These are phyloP conservation scores for Arabidopsis thaliana DNA, from an alignment of 345 rosid species.

Conservation along the genomic window DNA sequence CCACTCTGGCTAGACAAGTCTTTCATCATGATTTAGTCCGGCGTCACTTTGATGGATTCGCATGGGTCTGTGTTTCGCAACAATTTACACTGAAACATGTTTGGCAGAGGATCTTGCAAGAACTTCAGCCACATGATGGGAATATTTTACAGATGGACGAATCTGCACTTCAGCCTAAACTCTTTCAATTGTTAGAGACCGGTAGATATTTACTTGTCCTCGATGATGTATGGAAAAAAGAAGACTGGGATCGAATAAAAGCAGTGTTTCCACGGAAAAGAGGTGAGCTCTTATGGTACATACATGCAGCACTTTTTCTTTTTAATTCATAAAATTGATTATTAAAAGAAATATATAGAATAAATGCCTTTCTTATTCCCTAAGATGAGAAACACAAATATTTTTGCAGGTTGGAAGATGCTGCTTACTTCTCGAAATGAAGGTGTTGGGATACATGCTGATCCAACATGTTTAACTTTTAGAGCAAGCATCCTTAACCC, in stretches of 20 bases:
- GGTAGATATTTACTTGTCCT: constrained; percentile 49
- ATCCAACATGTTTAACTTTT: constrained; percentile 13
- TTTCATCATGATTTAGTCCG: constrained; percentile 27
- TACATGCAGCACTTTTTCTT: background rate
- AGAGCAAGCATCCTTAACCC: constrained; percentile 25
- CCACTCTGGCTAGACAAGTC: constrained; percentile 48
- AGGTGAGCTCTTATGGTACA: background rate
- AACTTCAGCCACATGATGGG: constrained; percentile 28
- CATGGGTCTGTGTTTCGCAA: constrained; percentile 50
- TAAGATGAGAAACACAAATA: background rate
- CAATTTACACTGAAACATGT: constrained; percentile 33
- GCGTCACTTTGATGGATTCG: constrained; percentile 37
- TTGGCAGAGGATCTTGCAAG: constrained; percentile 42
- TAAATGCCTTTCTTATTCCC: too few relatives aligned
- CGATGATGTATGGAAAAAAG: constrained; percentile 49
- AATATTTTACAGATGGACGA: constrained; percentile 15
- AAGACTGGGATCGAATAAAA: constrained; percentile 45
- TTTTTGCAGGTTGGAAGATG: background rate
- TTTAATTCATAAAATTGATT: too few relatives aligned
- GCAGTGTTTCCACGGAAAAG: constrained; percentile 32
- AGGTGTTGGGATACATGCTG: constrained; percentile 34
- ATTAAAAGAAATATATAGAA: too few relatives aligned
- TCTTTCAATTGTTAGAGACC: constrained; percentile 20
- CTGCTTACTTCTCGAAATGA: constrained; percentile 46
- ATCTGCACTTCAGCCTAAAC: constrained; percentile 2